Base-by-base conservation (phyloP, 2,329 filamentous ascomycete species). In the Thermochaetoides dissita region DNA sequence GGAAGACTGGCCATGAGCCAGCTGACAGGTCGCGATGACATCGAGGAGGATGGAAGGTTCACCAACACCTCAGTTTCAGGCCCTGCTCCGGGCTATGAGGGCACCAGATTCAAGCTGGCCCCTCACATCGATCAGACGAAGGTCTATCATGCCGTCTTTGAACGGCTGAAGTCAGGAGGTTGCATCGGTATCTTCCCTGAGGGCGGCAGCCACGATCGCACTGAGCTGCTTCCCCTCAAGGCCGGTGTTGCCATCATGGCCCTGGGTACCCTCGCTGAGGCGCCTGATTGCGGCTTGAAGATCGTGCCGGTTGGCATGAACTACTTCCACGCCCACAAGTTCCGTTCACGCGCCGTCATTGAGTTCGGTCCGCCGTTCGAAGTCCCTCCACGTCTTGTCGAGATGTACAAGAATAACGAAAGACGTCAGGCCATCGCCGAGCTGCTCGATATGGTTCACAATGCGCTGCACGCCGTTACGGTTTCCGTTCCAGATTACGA, bases 221-320 rank as follows among this genome's bases (percentile, higher is more conserved):
- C 89, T 0, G 86, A 94, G 57, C 71, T 96, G 37, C 71, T 96
- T 35, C 89, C 91, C 17, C 69, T 96, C 48, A 96, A 96, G 71
- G 89, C 91, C 54, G 89, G 89, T 60, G 86, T 98, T 46, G 91
- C 91, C 45, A 91, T 98, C 57, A 98, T 98, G 89, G 91, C 89
- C 9, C 73, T 98, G 32, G 89, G 89, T 34, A 82, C 91, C 1
- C 69, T 96, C 40, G 86, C 84, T 6, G 80, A 86, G 43, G 78
- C 88, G 47, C 88, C 88, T 3, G 72, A 89, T 49, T 94, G 85
- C 57, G 86, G 84, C 30, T 68, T 98, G 47, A 93, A 88, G 62
- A 95, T 98, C 53, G 85, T 98, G 24, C 91, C 91, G 3, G 88
- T 91, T 40, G 89, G 89, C 54, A 95, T 98, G 89, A 98, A 98